These are phyloP conservation scores for Castanea crenata DNA, from an alignment of 306 rosid species.

Conservation along the genomic window DNA sequence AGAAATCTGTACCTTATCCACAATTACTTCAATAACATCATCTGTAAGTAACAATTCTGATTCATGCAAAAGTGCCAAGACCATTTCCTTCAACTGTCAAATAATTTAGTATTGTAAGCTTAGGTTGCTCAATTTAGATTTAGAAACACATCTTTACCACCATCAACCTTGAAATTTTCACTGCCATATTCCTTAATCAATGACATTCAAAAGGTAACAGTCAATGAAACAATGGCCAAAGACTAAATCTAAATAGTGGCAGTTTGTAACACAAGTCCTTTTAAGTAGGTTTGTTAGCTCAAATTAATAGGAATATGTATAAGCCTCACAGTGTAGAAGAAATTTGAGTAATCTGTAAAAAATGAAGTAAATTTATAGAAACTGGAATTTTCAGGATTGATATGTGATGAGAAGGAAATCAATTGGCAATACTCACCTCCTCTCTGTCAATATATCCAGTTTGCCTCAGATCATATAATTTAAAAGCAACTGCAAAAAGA, in stretches of 20 bases:
- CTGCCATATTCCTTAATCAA: background rate
- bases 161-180: background rate
- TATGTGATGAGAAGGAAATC: background rate
- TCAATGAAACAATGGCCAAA: background rate
- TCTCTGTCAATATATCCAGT: constrained; percentile 79
- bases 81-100: constrained; percentile 88
- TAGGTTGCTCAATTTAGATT: background rate
- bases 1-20: constrained; percentile 59
- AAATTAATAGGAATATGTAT: background rate
- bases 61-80: constrained; percentile 74
- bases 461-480: constrained; percentile 73
- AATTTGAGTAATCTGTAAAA: background rate
- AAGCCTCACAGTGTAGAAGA: background rate
- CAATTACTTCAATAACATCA: constrained; percentile 70
- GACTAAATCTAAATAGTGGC: background rate
- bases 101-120: constrained; percentile 9
- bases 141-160: background rate
- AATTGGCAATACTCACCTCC: constrained; percentile 52
- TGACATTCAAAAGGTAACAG: background rate
- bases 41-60: constrained; percentile 80
- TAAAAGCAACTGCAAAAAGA: constrained; percentile 81
- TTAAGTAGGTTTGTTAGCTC: background rate
- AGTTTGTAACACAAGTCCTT: background rate
- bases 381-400: background rate
- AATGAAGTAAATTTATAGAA: constrained; percentile 2